Base-by-base conservation (phyloP, 1,139 yeast genomes). In the Pichia sp. region DNA sequence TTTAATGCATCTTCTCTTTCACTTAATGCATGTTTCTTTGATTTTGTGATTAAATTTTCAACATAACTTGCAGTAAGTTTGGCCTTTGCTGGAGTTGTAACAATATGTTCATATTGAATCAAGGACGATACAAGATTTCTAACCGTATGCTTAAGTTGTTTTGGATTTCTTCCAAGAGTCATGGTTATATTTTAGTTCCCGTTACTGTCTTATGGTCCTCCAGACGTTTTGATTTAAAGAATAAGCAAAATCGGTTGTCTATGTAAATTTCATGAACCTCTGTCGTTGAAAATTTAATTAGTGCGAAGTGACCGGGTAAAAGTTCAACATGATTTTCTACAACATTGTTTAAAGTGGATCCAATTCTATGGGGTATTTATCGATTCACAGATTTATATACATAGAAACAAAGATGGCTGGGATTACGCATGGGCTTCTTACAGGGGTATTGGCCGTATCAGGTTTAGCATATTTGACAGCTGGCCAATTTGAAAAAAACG, bases 81-180 rank as follows among this genome's bases (percentile, higher is more conserved):
- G 41, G 89, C 87, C 61, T 82, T 82, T 34, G 85, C 83, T 53
- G 76, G 76, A 2, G 92, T 83, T 1, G 90, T 82, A 9, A 77
- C 72, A 47, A 83, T 76, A 20, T 82, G 71, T 54, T 82, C 90
- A 56, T 82, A 78, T 59, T 80, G 79, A 36, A 83, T 68, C 39
- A 83, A 63, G 16, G 83, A 78, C 4, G 85, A 71, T 28, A 78
- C 84, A 55, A 83, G 64, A 59, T 81, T 82, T 53, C 80, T 71
- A 55, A 82, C 61, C 46, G 81, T 80, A 79, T 47, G 78, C 57
- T 53, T 71, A 62, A 48, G 71, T 63, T 53, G 78, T 61, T 60
- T 60, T 1, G 59, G 41, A 30, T 51, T 54, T 58, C 65, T 57
- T 20, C 64, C 64, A 12, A 60, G 50, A 4, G 63, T 51, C 64